Base-by-base conservation (phyloP, 148 eudicot species). In the Heliamphora exappendiculata region DNA sequence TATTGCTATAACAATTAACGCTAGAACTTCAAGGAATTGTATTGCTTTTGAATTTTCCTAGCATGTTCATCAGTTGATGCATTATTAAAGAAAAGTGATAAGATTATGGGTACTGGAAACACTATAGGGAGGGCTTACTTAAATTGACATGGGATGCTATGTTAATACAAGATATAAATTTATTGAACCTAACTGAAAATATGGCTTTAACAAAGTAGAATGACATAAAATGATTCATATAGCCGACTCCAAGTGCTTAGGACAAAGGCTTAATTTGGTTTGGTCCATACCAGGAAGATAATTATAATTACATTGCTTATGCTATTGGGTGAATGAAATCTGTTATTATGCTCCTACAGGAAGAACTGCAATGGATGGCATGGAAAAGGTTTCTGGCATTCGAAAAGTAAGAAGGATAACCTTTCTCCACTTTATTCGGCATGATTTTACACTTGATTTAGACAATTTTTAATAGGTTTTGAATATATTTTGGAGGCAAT, bases 351-450 rank as follows among this genome's bases (percentile, higher is more conserved):
- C 60, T 78, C 29, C 64, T 79, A 65, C 88, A 96, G 99, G 99
- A 96, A 78, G 99, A 93, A 83, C 85, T 81, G 57, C 99, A 96
- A 76, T 96, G 98, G 98, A 80, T 90, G 82, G 90, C 94, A 37
- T 96, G 99, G 99, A 96, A 91, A 81, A 91, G 82, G 77, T 81
- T 96, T 82, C 66, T 96, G 74, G 88, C 86, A 60, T 96, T 96
- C 75, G 97, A 93, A 83, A 91, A 86, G 99, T 96, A 84, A 85
- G 98, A 69, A 78, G 51, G 78, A 77, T 39, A 57, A 42, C 66
- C 33, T 62, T 26, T 64, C 24, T 42, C 33, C 39, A 37, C 19
- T 64, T 66, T 37, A 33, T 24, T 50, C 51, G 2, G 58, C 68
- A 7, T 58, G 72, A 26, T 51, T 47, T 33, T 26, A 33, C 33